phyloP scores from a whole-genome alignment of 345 rosid species.

The Arabidopsis thaliana region DNA sequence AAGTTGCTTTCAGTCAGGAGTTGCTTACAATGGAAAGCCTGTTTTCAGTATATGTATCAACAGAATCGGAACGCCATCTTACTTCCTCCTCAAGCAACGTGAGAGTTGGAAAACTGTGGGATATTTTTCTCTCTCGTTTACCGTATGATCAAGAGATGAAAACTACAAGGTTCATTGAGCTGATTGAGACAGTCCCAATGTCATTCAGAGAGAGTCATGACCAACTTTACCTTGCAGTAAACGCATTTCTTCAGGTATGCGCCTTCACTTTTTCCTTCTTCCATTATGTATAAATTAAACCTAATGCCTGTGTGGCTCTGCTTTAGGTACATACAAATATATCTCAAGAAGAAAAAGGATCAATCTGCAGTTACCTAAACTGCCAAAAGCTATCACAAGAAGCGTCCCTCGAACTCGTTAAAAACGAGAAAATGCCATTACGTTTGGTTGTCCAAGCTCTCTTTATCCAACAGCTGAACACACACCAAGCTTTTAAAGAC shows the following conservation, averaged over 20 bases:
- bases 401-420: slow-evolving; percentile 73
- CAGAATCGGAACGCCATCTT: slow-evolving; percentile 38
- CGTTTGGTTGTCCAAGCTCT: slow-evolving; percentile 79
- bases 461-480: slow-evolving; percentile 72
- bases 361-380: slow-evolving; percentile 69
- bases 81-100: slow-evolving; percentile 52
- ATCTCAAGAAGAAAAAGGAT: slow-evolving; percentile 68
- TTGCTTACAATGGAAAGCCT: slow-evolving; percentile 61
- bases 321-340: slow-evolving; percentile 58
- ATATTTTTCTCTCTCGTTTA: slow-evolving; percentile 54
- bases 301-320: not conserved
- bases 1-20: slow-evolving; percentile 56
- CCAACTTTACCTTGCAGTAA: slow-evolving; percentile 68
- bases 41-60: slow-evolving; percentile 55
- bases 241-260: slow-evolving; percentile 63
- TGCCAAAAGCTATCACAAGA: slow-evolving; percentile 79
- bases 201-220: slow-evolving; percentile 67
- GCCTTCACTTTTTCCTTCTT: not conserved
- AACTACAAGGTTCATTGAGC: slow-evolving; percentile 55
- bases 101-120: slow-evolving; percentile 68
- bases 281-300: not conserved
- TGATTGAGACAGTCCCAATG: slow-evolving; percentile 64
- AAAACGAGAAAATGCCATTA: slow-evolving; percentile 84
- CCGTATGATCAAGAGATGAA: slow-evolving; percentile 57
- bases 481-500: slow-evolving; percentile 78